Evolutionary conservation across 2,329 filamentous ascomycete genomes (phyloP), one percentile per base, ranked within the genome.

Genomic region (Neopestalotiopsis clavispora): DNA sequence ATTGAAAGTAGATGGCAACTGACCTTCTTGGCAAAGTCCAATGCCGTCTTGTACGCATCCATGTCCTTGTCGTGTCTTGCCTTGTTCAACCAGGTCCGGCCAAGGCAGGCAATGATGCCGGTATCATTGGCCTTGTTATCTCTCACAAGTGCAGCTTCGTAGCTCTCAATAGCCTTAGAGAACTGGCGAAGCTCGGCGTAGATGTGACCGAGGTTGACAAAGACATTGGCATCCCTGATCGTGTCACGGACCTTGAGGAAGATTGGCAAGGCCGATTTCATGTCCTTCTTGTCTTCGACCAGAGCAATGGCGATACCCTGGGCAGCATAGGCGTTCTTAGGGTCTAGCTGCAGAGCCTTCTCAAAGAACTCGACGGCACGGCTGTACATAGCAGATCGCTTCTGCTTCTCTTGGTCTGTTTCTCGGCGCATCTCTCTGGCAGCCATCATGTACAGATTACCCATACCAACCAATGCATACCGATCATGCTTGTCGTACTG

Each of bases 281-380:
- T 91, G 75, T 98, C 94, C 80, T 96, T 98, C 83, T 92, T 96
- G 79, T 98, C 95, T 79, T 99, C 96, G 0, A 96, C 91, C 34
- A 99, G 85, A 9, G 95, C 95, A 77, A 99, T 98, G 14, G 94
- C 96, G 72, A 99, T 90, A 70, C 97, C 96, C 78, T 99, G 96
- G 1, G 96, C 96, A 7, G 97, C 97, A 78, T 97, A 97, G 0
- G 96, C 95, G 74, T 98, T 99, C 82, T 92, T 94, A 0, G 94
- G 91, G 76, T 99, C 96, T n/a, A 99, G 84, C 71, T 97, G 94
- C 28, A 99, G 84, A 4, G 95, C 95, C 82, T 99, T 99, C 79
- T 98, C 96, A 75, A 98, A 99, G 81, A 99, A 99, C 78, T 99
- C 97, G 12, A 98, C 95, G 0, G 96, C 95, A 73, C 95, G 94